phyloP scores from a whole-genome alignment of 305 asterid genomes.

The Fraxinus baroniana region DNA sequence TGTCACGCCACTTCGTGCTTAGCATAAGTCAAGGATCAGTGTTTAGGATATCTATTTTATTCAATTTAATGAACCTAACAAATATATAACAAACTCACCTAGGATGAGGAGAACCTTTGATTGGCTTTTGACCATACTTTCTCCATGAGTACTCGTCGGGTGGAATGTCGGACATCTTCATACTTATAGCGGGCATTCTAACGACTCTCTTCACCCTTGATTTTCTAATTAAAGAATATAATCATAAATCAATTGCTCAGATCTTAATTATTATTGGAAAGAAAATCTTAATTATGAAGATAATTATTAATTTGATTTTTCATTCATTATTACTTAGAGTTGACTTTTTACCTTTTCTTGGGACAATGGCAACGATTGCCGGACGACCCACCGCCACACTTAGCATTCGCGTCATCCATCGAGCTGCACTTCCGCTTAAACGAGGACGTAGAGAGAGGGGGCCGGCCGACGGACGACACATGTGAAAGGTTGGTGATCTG shows the following conservation, averaged over 20 bases:
- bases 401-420: constrained; percentile 47
- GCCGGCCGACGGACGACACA: constrained; percentile 59
- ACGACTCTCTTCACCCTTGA: constrained; percentile 69
- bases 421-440: constrained; percentile 78
- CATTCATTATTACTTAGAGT: neutral
- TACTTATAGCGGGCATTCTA: constrained; percentile 80
- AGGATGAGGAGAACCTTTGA: constrained; percentile 96
- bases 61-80: neutral
- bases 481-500: constrained; percentile 67
- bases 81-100: constrained; percentile 44
- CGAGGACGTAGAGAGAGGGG: constrained; percentile 61
- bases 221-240: constrained; percentile 45
- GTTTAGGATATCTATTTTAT: too few species aligned
- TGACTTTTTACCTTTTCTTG: constrained; percentile 69
- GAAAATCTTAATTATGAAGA: neutral
- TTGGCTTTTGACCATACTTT: constrained; percentile 93
- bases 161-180: constrained; percentile 94
- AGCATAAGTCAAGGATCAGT: too few species aligned
- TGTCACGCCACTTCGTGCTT: too few species aligned
- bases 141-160: constrained; percentile 97
- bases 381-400: constrained; percentile 60
- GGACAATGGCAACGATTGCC: constrained; percentile 84
- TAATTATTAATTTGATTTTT: neutral
- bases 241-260: neutral
- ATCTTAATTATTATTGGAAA: neutral